Base-by-base conservation (phyloP, 108 stramenopile genomes). In the Nitzschia sp. region DNA sequence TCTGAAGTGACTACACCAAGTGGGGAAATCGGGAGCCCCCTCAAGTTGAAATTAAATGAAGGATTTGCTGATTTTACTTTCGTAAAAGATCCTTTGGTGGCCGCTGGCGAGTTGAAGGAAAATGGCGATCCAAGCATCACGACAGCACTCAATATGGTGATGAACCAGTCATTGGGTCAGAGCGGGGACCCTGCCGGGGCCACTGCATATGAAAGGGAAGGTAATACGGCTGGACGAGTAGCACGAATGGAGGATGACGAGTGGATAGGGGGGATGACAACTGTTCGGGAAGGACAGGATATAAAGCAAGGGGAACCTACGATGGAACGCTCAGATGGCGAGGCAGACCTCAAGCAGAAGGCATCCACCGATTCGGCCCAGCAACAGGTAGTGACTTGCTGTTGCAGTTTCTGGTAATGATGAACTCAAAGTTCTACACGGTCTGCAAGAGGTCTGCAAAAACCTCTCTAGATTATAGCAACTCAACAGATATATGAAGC, bases 401-500 rank as follows among this genome's bases (percentile, higher is more conserved):
- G 55, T 31, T 56, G 55, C 30, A 21, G 48, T 30, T 57, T 57
- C n/a, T 57, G 28, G 55, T 57, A 57, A 30, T 30, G 9, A 15
- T n/a, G n/a, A n/a, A n/a, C n/a, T n/a, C n/a, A n/a, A n/a, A n/a
- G n/a, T n/a, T n/a, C n/a, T n/a, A n/a, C n/a, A n/a, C n/a, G n/a
- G n/a, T n/a, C n/a, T n/a, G n/a, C n/a, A n/a, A n/a, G n/a, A n/a
- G n/a, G n/a, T n/a, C n/a, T n/a, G n/a, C n/a, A n/a, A n/a, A n/a
- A n/a, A n/a, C n/a, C n/a, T n/a, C n/a, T n/a, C n/a, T n/a, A n/a
- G n/a, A n/a, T n/a, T n/a, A n/a, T n/a, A n/a, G n/a, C 2, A 16
- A 33, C 32, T n/a, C n/a, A n/a, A n/a, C n/a, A n/a, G n/a, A n/a
- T n/a, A n/a, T 48, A 48, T 64, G 45, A 15, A 31, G 82, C 72